phyloP scores from a whole-genome alignment of 1,284 basidiomycete genomes.

The Pisolithus thermaeus region DNA sequence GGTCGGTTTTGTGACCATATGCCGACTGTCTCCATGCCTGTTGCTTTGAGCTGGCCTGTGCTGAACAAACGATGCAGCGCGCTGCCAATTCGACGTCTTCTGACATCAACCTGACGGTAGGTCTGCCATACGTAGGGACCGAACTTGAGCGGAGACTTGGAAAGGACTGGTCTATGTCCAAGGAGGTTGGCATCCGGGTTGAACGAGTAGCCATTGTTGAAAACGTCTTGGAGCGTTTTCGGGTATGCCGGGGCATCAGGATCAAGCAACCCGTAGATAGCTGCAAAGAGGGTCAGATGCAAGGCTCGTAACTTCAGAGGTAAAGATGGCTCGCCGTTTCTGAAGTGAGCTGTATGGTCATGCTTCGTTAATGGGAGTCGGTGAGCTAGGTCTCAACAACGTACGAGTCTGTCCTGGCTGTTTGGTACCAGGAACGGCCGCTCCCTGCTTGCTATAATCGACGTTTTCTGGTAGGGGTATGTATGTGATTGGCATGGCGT shows the following conservation, averaged over 20 bases:
- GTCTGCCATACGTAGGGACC: conserved; percentile 75
- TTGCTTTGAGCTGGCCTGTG: conserved; percentile 52
- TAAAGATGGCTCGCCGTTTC: conserved; percentile 42
- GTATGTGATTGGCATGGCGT: conserved; percentile 11
- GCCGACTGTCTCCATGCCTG: conserved; percentile 63
- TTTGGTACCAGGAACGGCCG: conserved; percentile 71
- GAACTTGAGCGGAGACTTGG: conserved; percentile 61
- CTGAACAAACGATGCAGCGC: conserved; percentile 65
- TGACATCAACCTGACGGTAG: conserved; percentile 66
- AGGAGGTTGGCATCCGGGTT: conserved; percentile 52
- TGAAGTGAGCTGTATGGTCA: conserved; percentile 54
- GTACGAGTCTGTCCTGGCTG: conserved; percentile 74
- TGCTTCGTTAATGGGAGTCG: conserved; percentile 5
- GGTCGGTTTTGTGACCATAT: conserved; percentile 76
- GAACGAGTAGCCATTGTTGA: conserved; percentile 47
- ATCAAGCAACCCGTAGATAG: conserved; percentile 50
- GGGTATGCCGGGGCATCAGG: conserved; percentile 45
- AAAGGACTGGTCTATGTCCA: conserved; percentile 64
- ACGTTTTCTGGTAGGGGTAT: conserved; percentile 36
- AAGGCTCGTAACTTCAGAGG: too few species aligned
- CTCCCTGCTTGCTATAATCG: conserved; percentile 56
- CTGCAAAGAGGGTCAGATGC: conserved; percentile 28
- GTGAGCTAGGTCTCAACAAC: conserved; percentile 12
- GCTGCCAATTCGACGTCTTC: conserved; percentile 68
- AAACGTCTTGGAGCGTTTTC: conserved; percentile 56